Base-by-base conservation (phyloP, 31 red algal species). In the Bonnemaisonia californica region DNA sequence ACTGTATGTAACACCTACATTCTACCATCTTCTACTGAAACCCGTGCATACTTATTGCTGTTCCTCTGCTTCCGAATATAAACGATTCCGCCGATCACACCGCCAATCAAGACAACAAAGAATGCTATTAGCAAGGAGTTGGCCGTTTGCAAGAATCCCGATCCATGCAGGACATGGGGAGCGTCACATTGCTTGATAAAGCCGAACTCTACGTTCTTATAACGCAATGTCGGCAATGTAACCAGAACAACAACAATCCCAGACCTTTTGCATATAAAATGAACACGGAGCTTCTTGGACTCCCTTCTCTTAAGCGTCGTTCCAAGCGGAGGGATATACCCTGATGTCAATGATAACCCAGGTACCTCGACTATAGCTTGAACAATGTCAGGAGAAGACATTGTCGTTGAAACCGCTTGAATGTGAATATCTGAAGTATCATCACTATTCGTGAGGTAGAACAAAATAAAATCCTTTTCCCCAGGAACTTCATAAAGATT, bases 121-220 rank as follows among this genome's bases (percentile, higher is more conserved):
- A 83, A 48, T 9, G 74, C 55, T 37, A 21, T 55, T 37, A 91
- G 54, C 48, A 91, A 40, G 1, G 88, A 91, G 5, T 78, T 78
- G 42, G 88, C 80, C 1, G 88, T 91, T 57, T 78, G 83, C 34
- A 90, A 57, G 61, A 91, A 91, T 30, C 80, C 88, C 11, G 68
- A 76, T 27, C 74, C 40, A 38, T 83, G 76, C 31, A 62, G 62
- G n/a, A 74, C 73, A 26, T 54, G 60, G 19, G 78, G 83, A 39
- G 29, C 84, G 31, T 74, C 51, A 56, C 91, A 94, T 48, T 87
- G 56, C 65, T 94, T 94, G 2, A 94, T 57, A 51, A 94, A 87
- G 38, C 91, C 91, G 79, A 87, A 94, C 40, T 94, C 91, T 21
- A 94, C 84, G 54, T 88, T 94, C 79, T 82, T 80, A 42, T 88